Conservation (phyloP, 1,139 yeast species). For the Candida sp. region DNA sequence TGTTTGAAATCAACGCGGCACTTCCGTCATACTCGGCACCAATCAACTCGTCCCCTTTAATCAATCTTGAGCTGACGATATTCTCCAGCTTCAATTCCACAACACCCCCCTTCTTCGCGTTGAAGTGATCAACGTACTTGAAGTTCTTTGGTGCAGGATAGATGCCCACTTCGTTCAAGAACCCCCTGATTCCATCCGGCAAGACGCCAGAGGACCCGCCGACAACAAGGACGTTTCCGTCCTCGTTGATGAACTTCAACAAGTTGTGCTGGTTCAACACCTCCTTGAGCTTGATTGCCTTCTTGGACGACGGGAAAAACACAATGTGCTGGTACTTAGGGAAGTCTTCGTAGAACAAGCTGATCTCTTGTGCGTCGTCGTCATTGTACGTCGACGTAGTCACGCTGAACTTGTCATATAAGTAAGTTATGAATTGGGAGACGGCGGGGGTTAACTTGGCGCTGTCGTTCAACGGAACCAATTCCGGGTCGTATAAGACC, state of each 20-base stretch:
- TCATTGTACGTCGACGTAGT: slow-evolving; percentile 25
- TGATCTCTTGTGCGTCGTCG: slow-evolving; percentile 23
- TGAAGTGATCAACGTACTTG: slow-evolving; percentile 69
- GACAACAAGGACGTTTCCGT: slow-evolving; percentile 78
- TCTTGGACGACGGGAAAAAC: slow-evolving; percentile 43
- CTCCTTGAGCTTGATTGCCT: slow-evolving; percentile 33
- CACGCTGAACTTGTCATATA: slow-evolving; percentile 26
- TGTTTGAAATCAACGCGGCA: slow-evolving; percentile 48
- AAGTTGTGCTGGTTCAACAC: slow-evolving; percentile 36
- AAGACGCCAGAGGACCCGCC: slow-evolving; percentile 45
- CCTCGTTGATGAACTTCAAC: slow-evolving; percentile 56
- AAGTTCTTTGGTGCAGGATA: slow-evolving; percentile 82
- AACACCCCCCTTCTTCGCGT: slow-evolving; percentile 22
- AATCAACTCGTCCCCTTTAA: slow-evolving; percentile 18
- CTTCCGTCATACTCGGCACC: slow-evolving; percentile 35
- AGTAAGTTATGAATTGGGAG: slow-evolving; percentile 22
- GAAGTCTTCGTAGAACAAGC: slow-evolving; percentile 27
- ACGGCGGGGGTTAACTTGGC: slow-evolving; percentile 21
- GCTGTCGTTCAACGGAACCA: slow-evolving; percentile 23
- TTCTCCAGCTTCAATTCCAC: slow-evolving; percentile 28
- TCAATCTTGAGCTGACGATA: slow-evolving; percentile 26
- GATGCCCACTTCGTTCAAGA: slow-evolving; percentile 82
- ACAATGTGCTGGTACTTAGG: slow-evolving; percentile 35
- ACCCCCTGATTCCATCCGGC: slow-evolving; percentile 70
- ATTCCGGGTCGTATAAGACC: slow-evolving; percentile 35